A percentile compares a stretch with the other conserved stretches of the same genome.
Conservation (phyloP, 208 protist species). For the Plasmodiophora brassicae region DNA sequence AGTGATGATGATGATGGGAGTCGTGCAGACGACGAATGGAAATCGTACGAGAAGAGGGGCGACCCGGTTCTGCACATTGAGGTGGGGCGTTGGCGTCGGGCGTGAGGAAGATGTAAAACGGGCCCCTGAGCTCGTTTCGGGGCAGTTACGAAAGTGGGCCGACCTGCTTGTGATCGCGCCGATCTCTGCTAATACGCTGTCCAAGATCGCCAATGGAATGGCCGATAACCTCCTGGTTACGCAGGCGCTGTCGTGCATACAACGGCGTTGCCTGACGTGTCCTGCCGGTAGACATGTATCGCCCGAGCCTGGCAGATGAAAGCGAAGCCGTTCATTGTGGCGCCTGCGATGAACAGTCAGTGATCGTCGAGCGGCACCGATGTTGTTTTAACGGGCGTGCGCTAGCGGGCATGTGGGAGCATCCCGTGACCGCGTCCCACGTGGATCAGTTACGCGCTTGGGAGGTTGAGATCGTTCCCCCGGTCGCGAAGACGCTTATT, state of each 20-base stretch:
- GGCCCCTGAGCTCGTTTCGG: background rate
- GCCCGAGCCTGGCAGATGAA: conserved; percentile 1
- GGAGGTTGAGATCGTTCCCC: background rate
- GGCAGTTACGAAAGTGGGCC: background rate
- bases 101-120: background rate
- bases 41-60: background rate
- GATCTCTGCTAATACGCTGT: conserved; percentile 4
- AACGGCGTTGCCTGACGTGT: background rate
- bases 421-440: background rate
- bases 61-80: conserved; percentile 35
- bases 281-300: background rate
- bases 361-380: background rate
- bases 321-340: background rate
- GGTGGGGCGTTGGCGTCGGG: background rate
- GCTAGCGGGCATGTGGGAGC: background rate
- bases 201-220: conserved; percentile 6
- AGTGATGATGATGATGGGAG: no score
- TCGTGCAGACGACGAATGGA: conserved; percentile 30
- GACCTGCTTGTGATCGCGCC: conserved; percentile 26
- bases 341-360: conserved; percentile 36
- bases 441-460: background rate
- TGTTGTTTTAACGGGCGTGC: no score
- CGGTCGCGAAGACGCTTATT: background rate
- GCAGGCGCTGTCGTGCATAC: background rate
- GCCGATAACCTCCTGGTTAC: conserved; percentile 32